phyloP scores from a whole-genome alignment of 805 yeast genomes.

The Starmerella stigmatis region DNA sequence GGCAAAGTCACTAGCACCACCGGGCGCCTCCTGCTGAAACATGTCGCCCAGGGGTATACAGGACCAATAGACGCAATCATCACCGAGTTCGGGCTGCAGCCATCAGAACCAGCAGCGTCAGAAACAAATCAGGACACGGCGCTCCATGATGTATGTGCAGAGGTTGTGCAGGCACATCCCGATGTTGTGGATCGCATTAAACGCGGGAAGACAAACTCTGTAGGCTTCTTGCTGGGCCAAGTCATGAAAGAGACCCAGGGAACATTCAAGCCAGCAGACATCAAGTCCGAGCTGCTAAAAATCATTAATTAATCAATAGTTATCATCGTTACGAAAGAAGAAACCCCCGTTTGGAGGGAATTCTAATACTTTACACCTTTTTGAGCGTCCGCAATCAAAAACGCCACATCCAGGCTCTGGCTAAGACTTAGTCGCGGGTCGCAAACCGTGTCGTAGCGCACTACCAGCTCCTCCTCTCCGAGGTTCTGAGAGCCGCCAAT shows the following conservation, averaged over 20 bases:
- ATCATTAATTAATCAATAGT: neutral
- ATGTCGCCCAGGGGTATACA: constrained; percentile 32
- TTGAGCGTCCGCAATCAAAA: constrained; percentile 33
- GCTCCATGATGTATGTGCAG: constrained; percentile 38
- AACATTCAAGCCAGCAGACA: constrained; percentile 26
- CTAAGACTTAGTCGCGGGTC: constrained; percentile 35
- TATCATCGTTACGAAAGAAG: too few relatives aligned
- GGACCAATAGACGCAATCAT: constrained; percentile 38
- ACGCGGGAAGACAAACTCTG: constrained; percentile 50
- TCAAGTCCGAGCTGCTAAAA: constrained; percentile 26
- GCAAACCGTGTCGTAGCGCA: constrained; percentile 37
- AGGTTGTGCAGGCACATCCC: constrained; percentile 38
- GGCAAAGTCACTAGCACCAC: constrained; percentile 51
- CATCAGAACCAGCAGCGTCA: constrained; percentile 32
- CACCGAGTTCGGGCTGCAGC: constrained; percentile 38
- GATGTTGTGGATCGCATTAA: constrained; percentile 48
- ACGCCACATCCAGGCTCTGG: constrained; percentile 36
- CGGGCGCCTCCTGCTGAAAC: constrained; percentile 54
- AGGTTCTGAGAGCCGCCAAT: constrained; percentile 35
- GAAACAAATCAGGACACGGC: constrained; percentile 29
- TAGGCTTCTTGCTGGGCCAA: constrained; percentile 73
- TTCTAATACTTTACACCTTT: neutral
- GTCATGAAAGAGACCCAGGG: constrained; percentile 79
- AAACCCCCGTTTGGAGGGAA: too few relatives aligned
- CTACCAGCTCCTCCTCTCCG: constrained; percentile 32